Evolutionary conservation across 352 stramenopile species (phyloP).

Genomic region (Phytophthora pistaciae): DNA sequence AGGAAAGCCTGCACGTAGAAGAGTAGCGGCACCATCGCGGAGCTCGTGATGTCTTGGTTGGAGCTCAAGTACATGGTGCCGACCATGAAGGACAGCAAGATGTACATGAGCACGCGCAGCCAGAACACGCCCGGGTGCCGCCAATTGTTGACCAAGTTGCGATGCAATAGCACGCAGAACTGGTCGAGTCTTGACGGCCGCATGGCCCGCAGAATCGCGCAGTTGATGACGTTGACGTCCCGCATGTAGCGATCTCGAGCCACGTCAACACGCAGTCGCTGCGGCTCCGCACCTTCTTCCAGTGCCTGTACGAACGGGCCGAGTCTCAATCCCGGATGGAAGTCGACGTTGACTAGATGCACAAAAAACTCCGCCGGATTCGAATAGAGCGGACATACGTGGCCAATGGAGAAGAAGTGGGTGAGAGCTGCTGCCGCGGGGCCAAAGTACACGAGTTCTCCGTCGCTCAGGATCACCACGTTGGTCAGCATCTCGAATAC

Average conservation of each 20-base stretch:
- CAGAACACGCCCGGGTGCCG: slow-evolving; percentile 80
- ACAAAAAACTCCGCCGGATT: slow-evolving; percentile 79
- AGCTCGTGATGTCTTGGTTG: slow-evolving; percentile 45
- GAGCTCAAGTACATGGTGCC: slow-evolving; percentile 78
- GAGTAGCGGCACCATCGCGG: slow-evolving; percentile 66
- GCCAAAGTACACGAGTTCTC: slow-evolving; percentile 92
- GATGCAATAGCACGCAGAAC: slow-evolving; percentile 61
- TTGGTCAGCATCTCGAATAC: slow-evolving; percentile 80
- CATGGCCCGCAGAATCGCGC: slow-evolving; percentile 46
- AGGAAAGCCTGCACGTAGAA: slow-evolving; percentile 93
- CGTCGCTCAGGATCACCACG: slow-evolving; percentile 65
- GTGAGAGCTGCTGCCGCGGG: slow-evolving; percentile 56
- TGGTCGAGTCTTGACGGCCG: slow-evolving; percentile 55
- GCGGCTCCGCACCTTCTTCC: slow-evolving; percentile 36
- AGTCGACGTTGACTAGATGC: slow-evolving; percentile 71
- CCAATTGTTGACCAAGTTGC: slow-evolving; percentile 70
- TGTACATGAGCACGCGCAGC: slow-evolving; percentile 83
- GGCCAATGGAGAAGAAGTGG: slow-evolving; percentile 63
- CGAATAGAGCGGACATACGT: slow-evolving; percentile 68
- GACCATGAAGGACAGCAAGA: slow-evolving; percentile 75
- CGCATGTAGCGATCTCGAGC: slow-evolving; percentile 36
- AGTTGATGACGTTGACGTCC: slow-evolving; percentile 33
- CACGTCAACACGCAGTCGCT: slow-evolving; percentile 42
- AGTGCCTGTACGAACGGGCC: slow-evolving; percentile 43
- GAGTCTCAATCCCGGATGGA: slow-evolving; percentile 42